phyloP scores from a whole-genome alignment of 352 stramenopile species.

The Phytophthora podocarpi region DNA sequence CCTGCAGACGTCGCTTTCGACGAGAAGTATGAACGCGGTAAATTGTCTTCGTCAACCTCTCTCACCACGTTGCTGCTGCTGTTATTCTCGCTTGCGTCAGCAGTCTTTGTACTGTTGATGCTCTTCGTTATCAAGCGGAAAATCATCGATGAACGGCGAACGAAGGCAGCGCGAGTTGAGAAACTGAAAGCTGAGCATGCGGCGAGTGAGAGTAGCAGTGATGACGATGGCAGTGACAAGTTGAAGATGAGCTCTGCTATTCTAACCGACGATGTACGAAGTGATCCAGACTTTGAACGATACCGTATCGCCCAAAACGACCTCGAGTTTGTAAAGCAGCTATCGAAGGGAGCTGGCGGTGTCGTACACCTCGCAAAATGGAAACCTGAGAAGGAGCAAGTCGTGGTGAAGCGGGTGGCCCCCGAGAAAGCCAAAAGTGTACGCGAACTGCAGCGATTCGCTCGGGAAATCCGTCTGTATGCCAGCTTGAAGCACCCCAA shows the following conservation, averaged over 20 bases:
- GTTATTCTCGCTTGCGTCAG: conserved; percentile 22
- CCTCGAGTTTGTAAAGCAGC: conserved; percentile 32
- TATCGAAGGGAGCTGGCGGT: conserved; percentile 64
- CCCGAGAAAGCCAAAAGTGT: conserved; percentile 49
- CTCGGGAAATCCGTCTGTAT: conserved; percentile 58
- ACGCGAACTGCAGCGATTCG: conserved; percentile 51
- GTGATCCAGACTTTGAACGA: conserved; percentile 47
- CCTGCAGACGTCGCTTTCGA: conserved; percentile 23
- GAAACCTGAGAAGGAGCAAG: conserved; percentile 29
- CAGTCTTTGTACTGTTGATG: conserved; percentile 26
- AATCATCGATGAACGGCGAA: conserved; percentile 30
- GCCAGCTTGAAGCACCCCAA: conserved; percentile 51
- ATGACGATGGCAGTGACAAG: conserved; percentile 31
- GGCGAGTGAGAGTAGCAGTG: conserved; percentile 18
- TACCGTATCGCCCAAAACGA: conserved; percentile 59
- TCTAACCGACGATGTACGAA: conserved; percentile 57
- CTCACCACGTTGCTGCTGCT: conserved; percentile 28
- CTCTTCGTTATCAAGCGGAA: conserved; percentile 35
- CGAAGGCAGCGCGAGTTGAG: conserved; percentile 17
- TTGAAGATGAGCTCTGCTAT: conserved; percentile 30
- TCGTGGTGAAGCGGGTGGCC: conserved; percentile 60
- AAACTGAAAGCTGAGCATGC: conserved; percentile 23
- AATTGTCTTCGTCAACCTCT: conserved; percentile 28
- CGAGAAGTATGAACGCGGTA: conserved; percentile 20
- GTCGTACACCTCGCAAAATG: conserved; percentile 52